A percentile compares a stretch with the other conserved stretches of the same genome.
Conservation (phyloP, 169 alveolate species). For the Plasmodium malariae region DNA sequence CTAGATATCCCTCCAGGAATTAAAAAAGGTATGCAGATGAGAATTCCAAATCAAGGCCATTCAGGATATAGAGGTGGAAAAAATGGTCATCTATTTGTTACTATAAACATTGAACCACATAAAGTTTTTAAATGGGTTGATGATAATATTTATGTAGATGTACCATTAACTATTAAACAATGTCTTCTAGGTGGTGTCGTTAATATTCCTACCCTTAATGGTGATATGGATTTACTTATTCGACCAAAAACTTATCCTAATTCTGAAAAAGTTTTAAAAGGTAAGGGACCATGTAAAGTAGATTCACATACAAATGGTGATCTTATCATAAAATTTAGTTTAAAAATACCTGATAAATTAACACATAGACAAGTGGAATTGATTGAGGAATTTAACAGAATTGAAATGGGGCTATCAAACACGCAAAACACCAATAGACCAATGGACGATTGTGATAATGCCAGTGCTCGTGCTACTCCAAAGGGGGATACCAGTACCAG, state of each 20-base stretch:
- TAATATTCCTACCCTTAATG: slow-evolving; percentile 88
- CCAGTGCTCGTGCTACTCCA: not conserved
- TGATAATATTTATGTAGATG: slow-evolving; percentile 91
- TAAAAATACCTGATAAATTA: slow-evolving; percentile 82
- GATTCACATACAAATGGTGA: slow-evolving; percentile 88
- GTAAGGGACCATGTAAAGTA: slow-evolving; percentile 90
- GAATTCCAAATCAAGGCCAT: slow-evolving; percentile 90
- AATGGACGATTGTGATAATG: not conserved
- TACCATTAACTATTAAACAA: slow-evolving; percentile 89
- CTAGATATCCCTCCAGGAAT: slow-evolving; percentile 88
- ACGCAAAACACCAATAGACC: slow-evolving; percentile 4
- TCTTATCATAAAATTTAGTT: slow-evolving; percentile 86
- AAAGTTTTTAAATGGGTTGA: slow-evolving; percentile 89
- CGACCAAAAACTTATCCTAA: slow-evolving; percentile 88
- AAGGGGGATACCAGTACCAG: not conserved
- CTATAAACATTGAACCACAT: slow-evolving; percentile 89
- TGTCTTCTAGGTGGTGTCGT: slow-evolving; percentile 90
- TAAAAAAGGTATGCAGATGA: slow-evolving; percentile 90
- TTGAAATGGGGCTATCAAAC: slow-evolving; percentile 33
- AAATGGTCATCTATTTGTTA: slow-evolving; percentile 90
- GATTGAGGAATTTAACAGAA: slow-evolving; percentile 83
- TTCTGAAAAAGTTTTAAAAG: slow-evolving; percentile 84
- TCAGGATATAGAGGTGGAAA: slow-evolving; percentile 90
- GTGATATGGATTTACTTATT: slow-evolving; percentile 81
- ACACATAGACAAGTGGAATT: slow-evolving; percentile 83